phyloP scores from a whole-genome alignment of 2,329 filamentous ascomycete species.

The Xylaria arbuscula region DNA sequence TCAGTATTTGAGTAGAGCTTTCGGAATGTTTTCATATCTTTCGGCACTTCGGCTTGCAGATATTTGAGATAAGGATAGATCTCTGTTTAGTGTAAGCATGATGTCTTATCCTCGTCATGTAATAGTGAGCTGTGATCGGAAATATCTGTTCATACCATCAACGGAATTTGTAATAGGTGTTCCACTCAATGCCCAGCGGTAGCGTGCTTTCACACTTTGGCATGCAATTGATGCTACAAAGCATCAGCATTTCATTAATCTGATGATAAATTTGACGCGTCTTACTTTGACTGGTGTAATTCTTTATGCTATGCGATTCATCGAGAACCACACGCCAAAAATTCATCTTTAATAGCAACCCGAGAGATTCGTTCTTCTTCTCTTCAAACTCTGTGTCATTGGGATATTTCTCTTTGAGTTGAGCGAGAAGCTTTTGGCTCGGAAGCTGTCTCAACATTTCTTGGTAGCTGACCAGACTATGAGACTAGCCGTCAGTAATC shows the following conservation, averaged over 20 bases:
- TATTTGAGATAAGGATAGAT: constrained; percentile 32
- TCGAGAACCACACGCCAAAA: constrained; percentile 36
- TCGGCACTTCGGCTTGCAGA: constrained; percentile 4
- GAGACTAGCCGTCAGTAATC: constrained; percentile 3
- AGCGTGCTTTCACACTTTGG: constrained; percentile 1
- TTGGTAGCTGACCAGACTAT: constrained; percentile 31
- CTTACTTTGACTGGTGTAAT: constrained; percentile 26
- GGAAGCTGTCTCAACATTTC: constrained; percentile 22
- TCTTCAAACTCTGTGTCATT: not conserved
- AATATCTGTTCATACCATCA: constrained; percentile 17
- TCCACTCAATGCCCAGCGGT: constrained; percentile 33
- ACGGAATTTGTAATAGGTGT: constrained; percentile 33
- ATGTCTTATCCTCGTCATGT: too few relatives aligned
- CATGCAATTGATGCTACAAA: constrained; percentile 31
- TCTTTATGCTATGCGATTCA: constrained; percentile 35
- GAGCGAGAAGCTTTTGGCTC: not conserved
- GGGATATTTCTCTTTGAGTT: not conserved
- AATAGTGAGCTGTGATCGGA: too few relatives aligned
- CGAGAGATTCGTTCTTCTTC: constrained; percentile 10
- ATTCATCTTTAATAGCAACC: constrained; percentile 20
- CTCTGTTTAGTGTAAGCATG: constrained; percentile 25
- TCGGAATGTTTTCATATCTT: constrained; percentile 2
- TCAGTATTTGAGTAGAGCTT: constrained; percentile 5
- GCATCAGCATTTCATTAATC: not conserved
- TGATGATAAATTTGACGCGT: not conserved